Conservation (phyloP, 768 basidiomycete species). For the Boletellus sp. region DNA sequence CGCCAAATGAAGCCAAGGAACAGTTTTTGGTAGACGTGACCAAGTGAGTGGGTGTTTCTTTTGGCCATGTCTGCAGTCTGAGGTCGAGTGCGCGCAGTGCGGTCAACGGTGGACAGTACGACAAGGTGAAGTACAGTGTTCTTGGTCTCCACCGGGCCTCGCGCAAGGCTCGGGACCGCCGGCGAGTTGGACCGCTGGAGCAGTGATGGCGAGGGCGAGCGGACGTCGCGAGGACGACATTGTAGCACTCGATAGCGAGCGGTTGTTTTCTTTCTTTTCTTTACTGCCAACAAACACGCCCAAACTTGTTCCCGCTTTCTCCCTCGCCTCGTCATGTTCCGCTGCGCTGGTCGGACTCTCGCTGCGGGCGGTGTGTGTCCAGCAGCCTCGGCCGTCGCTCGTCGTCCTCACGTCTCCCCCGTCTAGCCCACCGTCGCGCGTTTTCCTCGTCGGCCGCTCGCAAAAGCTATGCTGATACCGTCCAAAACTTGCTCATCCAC, state of each 20-base stretch:
- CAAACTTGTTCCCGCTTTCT: slow-evolving; percentile 18
- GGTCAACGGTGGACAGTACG: slow-evolving; percentile 59
- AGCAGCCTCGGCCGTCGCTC: background rate
- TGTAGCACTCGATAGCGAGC: no score
- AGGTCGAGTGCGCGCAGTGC: slow-evolving; percentile 42
- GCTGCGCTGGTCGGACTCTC: slow-evolving; percentile 57
- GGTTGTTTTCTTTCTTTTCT: slow-evolving; percentile 13
- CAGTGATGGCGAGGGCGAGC: slow-evolving; percentile 15
- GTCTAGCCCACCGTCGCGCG: slow-evolving; percentile 64
- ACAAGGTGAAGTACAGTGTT: slow-evolving; percentile 81
- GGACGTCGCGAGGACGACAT: background rate
- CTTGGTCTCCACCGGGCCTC: slow-evolving; percentile 67
- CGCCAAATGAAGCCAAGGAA: slow-evolving; percentile 62
- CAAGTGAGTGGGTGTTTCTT: slow-evolving; percentile 46
- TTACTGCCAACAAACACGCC: slow-evolving; percentile 22
- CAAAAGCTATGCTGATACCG: slow-evolving; percentile 81
- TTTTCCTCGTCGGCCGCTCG: slow-evolving; percentile 77
- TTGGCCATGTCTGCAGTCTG: slow-evolving; percentile 1
- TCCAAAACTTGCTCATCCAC: slow-evolving; percentile 87
- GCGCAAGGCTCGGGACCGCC: slow-evolving; percentile 67
- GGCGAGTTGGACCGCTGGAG: slow-evolving; percentile 34
- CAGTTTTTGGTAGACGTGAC: slow-evolving; percentile 73
- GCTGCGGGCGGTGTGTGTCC: slow-evolving; percentile 44
- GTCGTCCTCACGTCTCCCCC: background rate
- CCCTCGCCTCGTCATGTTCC: slow-evolving; percentile 43